Conservation (phyloP, 257 asterid genomes). For the Solanum pimpinellifolium region DNA sequence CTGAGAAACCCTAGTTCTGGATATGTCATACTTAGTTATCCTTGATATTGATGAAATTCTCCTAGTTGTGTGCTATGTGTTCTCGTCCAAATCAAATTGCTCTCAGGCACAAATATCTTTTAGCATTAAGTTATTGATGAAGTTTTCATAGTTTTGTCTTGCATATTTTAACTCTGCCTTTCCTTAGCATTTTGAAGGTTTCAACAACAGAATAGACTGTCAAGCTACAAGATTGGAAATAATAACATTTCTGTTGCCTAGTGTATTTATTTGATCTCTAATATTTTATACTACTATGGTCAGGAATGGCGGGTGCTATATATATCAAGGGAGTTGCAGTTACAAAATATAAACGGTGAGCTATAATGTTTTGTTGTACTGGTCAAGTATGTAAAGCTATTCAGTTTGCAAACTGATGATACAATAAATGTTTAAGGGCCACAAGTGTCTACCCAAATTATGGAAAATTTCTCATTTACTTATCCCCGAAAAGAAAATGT, state of each 20-base stretch:
- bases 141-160: background rate
- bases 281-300: background rate
- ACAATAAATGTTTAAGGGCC: background rate
- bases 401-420: background rate
- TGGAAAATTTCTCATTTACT: background rate
- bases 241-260: background rate
- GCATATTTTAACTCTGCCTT: background rate
- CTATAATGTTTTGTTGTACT: background rate
- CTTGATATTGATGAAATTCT: background rate
- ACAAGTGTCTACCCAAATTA: background rate
- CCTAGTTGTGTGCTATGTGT: background rate
- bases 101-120: background rate
- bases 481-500: background rate
- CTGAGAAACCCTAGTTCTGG: background rate
- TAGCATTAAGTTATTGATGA: background rate
- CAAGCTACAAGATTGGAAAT: background rate
- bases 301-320: constrained; percentile 99
- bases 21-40: background rate
- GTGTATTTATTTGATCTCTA: background rate
- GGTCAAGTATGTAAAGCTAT: background rate
- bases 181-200: background rate
- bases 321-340: constrained; percentile 92
- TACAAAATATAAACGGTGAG: constrained; percentile 82
- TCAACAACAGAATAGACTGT: background rate
- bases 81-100: background rate